Base-by-base conservation (phyloP, 2,329 filamentous ascomycete species). In the Knufia fluminis region DNA sequence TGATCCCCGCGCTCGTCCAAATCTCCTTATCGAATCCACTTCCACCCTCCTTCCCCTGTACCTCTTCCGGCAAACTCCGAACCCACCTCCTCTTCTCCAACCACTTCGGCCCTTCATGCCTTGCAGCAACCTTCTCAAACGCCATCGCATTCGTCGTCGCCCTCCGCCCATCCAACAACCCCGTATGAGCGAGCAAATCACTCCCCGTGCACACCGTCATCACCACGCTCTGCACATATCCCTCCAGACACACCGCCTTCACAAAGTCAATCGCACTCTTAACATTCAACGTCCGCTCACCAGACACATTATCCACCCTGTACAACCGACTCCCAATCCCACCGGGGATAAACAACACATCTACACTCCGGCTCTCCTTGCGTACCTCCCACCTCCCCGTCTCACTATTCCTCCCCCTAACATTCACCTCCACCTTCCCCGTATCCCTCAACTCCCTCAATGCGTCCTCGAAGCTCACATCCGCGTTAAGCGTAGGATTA, bases 201-300 rank as follows among this genome's bases (percentile, higher is more conserved):
- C 77, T 71, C 0, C 83, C 83, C 1, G 80, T 86, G 62, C 83
- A 86, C 1, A 86, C 72, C 0, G 80, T 83, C 38, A 86, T 68
- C 32, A 60, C 33, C 22, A 35, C 45, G 14, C 22, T 31, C 23
- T 32, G 33, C 9, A 48, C 33, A 20, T 22, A 48, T 9, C 35
- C 19, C 9, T 23, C 35, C 4, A 3, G 19, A 17, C 45, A 39
- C 10, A 48, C 33, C 1, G 62, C 61, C 23, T 60, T 58, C 36
- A 80, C 61, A 53, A 72, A 81, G 1, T 71, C 64, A 1, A 48
- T 35, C 3, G 22, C 35, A 19, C 19, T 17, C 33, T 48, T 8
- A 10, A 48, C 45, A 40, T 48, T 48, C 19, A 31, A n/a, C 33
- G 6, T 17, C n/a, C 35, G 17, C 45, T 48, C 45, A 4, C 44